These are phyloP conservation scores for Ogataea nonfermentans DNA, from an alignment of 805 yeast genomes.

Conservation along the genomic window DNA sequence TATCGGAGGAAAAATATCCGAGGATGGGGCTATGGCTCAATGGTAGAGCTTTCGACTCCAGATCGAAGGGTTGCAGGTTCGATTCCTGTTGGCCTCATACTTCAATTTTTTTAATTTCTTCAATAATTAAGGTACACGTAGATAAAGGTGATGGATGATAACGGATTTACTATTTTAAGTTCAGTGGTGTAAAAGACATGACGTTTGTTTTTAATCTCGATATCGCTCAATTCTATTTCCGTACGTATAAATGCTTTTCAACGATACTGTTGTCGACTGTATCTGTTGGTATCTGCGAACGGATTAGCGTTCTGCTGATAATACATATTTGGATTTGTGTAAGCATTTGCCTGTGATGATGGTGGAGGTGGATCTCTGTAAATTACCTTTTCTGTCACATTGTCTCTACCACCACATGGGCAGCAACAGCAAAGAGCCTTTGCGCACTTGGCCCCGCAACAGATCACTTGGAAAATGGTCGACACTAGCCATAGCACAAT, in stretches of 20 bases:
- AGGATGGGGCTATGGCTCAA: conserved; percentile 69
- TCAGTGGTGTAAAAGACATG: not conserved
- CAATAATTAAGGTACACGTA: too few species aligned
- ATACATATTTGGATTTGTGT: conserved; percentile 33
- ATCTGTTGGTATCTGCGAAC: conserved; percentile 12
- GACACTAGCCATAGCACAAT: conserved; percentile 55
- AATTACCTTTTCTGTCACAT: conserved; percentile 13
- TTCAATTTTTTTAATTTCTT: conserved; percentile 31
- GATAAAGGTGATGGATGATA: too few species aligned
- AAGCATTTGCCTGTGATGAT: conserved; percentile 23
- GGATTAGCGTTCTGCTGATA: conserved; percentile 25
- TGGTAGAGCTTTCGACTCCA: conserved; percentile 81
- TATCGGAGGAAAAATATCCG: not conserved
- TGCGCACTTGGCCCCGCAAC: conserved; percentile 55
- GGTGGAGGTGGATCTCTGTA: conserved; percentile 22
- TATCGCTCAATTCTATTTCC: not conserved
- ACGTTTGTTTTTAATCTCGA: conserved; percentile 1
- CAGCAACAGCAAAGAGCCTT: conserved; percentile 52
- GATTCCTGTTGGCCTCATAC: conserved; percentile 78
- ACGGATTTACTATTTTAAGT: not conserved
- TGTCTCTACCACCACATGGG: conserved; percentile 29
- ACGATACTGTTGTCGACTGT: conserved; percentile 13
- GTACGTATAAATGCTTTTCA: conserved; percentile 4
- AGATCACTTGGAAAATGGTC: conserved; percentile 52
- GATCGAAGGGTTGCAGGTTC: conserved; percentile 87